phyloP scores from a whole-genome alignment of 257 asterid genomes.

The Parsonsia alboflavescens region DNA sequence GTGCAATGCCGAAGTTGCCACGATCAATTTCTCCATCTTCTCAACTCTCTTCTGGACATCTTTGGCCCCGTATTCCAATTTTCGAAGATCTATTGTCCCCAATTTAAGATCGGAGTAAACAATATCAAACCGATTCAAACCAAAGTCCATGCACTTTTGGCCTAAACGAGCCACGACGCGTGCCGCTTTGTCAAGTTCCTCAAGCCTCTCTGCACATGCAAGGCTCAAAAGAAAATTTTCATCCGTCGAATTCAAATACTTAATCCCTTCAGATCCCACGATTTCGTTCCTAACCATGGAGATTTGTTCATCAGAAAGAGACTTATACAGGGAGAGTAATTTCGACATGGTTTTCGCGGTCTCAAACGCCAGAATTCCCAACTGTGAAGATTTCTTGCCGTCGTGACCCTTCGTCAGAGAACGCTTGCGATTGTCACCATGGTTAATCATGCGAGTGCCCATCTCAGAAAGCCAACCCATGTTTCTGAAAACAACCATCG shows the following conservation, averaged over 20 bases:
- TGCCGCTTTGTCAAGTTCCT: conserved; percentile 68
- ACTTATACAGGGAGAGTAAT: conserved; percentile 55
- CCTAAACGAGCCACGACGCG: conserved; percentile 53
- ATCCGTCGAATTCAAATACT: conserved; percentile 55
- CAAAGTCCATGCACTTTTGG: conserved; percentile 48
- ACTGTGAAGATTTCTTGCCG: conserved; percentile 19
- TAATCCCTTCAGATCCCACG: conserved; percentile 46
- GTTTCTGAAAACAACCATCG: conserved; percentile 40
- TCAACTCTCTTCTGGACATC: conserved; percentile 36
- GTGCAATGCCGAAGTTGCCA: conserved; percentile 44
- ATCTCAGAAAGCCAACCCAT: conserved; percentile 46
- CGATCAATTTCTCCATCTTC: conserved; percentile 52
- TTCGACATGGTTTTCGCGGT: conserved; percentile 66
- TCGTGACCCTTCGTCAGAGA: conserved; percentile 7
- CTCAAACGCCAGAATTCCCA: conserved; percentile 75
- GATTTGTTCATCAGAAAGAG: conserved; percentile 47
- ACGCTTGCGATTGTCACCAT: conserved; percentile 8
- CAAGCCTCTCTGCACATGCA: conserved; percentile 67
- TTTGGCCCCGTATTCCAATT: conserved; percentile 44
- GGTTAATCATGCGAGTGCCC: conserved; percentile 5
- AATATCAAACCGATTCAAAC: conserved; percentile 48
- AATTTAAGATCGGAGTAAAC: conserved; percentile 49
- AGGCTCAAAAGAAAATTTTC: conserved; percentile 51
- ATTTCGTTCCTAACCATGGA: conserved; percentile 31
- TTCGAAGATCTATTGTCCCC: conserved; percentile 39